Base-by-base conservation (phyloP, 2,329 filamentous ascomycete genomes). In the Phaeosphaeria sp. region DNA sequence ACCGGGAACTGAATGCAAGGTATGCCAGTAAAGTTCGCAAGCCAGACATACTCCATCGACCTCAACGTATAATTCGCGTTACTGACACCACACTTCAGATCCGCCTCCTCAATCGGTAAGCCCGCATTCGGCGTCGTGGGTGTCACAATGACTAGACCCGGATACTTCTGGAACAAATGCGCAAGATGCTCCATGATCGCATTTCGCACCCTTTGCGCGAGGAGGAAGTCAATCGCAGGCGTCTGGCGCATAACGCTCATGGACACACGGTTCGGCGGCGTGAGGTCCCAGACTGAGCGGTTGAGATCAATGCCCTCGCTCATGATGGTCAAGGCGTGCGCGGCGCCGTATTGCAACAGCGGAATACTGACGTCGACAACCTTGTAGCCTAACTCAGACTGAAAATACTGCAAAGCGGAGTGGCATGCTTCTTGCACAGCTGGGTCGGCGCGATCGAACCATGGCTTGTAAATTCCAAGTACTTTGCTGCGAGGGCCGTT, bases 1-100 rank as follows among this genome's bases (percentile, higher is more conserved):
- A 91, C 87, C 0, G 93, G 92, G 36, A 87, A 87, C 46, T 82
- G 87, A 13, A 96, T 85, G 1, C 91, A 87, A 0, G 93, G 93
- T 49, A 89, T 88, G 0, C 93, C 93, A 0, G 84, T 87, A 66
- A 92, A 89, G 77, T 97, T 97, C 6, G 93, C 90, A 36, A 96
- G 78, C 85, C 91, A 96, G 17, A 91, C 88, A 77, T 92, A 97
- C 75, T 89, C 87, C 92, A 97, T 96, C 71, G 86, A 91, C 24
- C 85, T 82, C n/a, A 96, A 80, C 17, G 87, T 88, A 59, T 79
- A 82, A 73, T 95, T 92, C 0, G 84, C 89, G 74, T 97, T 90
- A 39, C 84, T 89, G 64, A 92, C 81, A 2, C 93, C 93, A 47
- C 82, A 78, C 7, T 72, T 65, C 4, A 87, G 73, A 68, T 93